Base-by-base conservation (phyloP, 164 flowering plant genomes). In the Umbilicus rupestris region DNA sequence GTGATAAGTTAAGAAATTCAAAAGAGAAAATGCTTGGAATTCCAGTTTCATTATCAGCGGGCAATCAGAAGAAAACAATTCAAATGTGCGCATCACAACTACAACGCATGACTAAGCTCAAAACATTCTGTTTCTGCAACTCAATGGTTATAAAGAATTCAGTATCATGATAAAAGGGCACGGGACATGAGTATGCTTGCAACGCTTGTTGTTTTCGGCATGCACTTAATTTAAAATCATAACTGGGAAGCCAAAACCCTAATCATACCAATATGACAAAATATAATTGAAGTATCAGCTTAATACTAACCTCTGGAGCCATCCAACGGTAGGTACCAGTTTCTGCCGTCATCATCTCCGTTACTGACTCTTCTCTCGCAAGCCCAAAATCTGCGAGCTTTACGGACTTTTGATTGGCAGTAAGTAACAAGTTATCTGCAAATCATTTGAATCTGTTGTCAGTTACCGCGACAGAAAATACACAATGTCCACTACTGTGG, bases 341-440 rank as follows among this genome's bases (percentile, higher is more conserved):
- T 80, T 92, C 98, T 55, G 98, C 98, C 29, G 98, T 92, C 98
- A 90, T 92, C 96, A 92, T 90, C 82, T 88, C 98, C 35, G 98
- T 88, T 70, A 90, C 90, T 37, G 97, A 37, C 72, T 90, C 96
- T 81, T 90, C 98, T 73, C 97, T 90, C 16, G 98, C 98, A 72
- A 93, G 90, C 46, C 98, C 98, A 79, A 93, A 93, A 81, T 93
- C 98, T 16, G 96, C 97, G 37, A 93, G 92, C 78, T 93, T 93
- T 49, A 93, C 81, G 66, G 90, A 82, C 76, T 79, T 88, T 67
- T 88, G 93, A 73, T 87, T 81, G 60, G 79, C 95, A 7, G 98
- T 92, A 41, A 92, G 96, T 77, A 92, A 72, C 82, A 92, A 77
- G 74, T 92, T 92, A 69, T 92, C 98, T 92, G 90, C 84, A 81